Conservation (phyloP, 306 rosid genomes). For the Astragalus membranaceus region DNA sequence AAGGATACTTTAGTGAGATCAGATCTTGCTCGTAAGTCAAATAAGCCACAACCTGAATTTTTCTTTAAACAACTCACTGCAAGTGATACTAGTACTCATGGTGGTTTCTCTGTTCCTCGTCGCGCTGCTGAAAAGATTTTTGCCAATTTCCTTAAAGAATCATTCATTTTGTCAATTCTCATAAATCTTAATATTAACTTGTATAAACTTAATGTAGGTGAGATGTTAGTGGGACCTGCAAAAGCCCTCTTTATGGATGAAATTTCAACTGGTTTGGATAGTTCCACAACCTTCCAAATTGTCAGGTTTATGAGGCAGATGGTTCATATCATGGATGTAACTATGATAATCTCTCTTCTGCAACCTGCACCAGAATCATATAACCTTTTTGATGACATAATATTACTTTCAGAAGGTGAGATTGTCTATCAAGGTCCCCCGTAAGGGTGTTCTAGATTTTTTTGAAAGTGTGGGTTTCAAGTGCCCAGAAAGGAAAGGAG, state of each 20-base stretch:
- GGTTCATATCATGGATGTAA: constrained; percentile 58
- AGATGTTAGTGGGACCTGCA: constrained; percentile 70
- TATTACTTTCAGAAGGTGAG: constrained; percentile 61
- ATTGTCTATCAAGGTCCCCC: constrained; percentile 64
- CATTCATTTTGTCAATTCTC: background rate
- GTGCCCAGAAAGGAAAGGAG: constrained; percentile 70
- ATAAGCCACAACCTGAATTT: too few relatives aligned
- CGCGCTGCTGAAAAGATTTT: too few relatives aligned
- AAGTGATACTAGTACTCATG: too few relatives aligned
- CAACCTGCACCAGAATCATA: constrained; percentile 76
- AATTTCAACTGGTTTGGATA: constrained; percentile 74
- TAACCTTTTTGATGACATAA: constrained; percentile 57
- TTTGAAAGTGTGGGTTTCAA: constrained; percentile 47
- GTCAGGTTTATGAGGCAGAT: constrained; percentile 55
- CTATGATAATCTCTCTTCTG: constrained; percentile 61
- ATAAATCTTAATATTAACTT: background rate
- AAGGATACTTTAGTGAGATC: too few relatives aligned
- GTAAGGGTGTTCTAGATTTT: constrained; percentile 40
- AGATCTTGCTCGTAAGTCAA: too few relatives aligned
- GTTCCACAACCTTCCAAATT: constrained; percentile 66
- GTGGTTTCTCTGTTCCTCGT: too few relatives aligned
- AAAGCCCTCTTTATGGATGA: constrained; percentile 68
- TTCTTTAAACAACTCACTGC: too few relatives aligned
- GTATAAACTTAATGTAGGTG: constrained; percentile 36
- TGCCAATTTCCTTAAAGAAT: background rate